These are phyloP conservation scores for Phytophthora vignae DNA, from an alignment of 352 stramenopile genomes.

Conservation along the genomic window DNA sequence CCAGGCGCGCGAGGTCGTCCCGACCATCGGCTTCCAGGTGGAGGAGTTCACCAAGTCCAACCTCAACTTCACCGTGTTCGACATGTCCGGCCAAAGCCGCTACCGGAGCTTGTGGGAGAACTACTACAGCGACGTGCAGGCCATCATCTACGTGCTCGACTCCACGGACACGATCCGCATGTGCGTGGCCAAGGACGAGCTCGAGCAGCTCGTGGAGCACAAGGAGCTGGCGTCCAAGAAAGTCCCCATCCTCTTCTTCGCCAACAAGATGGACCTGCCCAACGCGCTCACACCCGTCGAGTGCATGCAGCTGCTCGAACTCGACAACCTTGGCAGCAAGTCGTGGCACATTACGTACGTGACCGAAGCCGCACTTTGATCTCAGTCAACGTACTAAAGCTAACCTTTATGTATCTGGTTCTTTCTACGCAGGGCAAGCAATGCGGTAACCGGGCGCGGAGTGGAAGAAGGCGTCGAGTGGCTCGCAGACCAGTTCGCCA, in stretches of 20 bases:
- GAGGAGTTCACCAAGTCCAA: conserved; percentile 92
- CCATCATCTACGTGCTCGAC: conserved; percentile 93
- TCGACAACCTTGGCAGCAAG: conserved; percentile 81
- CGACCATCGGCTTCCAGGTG: conserved; percentile 92
- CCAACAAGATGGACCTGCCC: conserved; percentile 89
- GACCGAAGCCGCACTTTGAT: neutral
- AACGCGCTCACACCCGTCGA: conserved; percentile 79
- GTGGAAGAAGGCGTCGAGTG: conserved; percentile 86
- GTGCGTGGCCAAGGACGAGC: conserved; percentile 88
- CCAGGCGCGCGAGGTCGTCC: conserved; percentile 84
- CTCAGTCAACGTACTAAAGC: neutral
- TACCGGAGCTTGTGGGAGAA: conserved; percentile 89
- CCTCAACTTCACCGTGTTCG: conserved; percentile 93
- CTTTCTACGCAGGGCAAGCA: conserved; percentile 64
- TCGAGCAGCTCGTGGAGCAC: conserved; percentile 87
- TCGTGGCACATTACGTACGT: conserved; percentile 89
- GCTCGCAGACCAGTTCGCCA: conserved; percentile 81
- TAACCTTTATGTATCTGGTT: neutral
- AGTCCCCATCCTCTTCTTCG: conserved; percentile 86
- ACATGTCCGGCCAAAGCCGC: conserved; percentile 90
- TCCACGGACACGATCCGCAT: conserved; percentile 88
- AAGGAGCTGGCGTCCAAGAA: conserved; percentile 77
- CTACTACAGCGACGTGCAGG: conserved; percentile 86
- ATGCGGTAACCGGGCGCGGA: conserved; percentile 79
- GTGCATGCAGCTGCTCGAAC: conserved; percentile 81